Percentiles rank a stretch among this genome's conserved stretches.
Evolutionary conservation across 768 basidiomycete species (phyloP).

Genomic region (Roridomyces roridus): DNA sequence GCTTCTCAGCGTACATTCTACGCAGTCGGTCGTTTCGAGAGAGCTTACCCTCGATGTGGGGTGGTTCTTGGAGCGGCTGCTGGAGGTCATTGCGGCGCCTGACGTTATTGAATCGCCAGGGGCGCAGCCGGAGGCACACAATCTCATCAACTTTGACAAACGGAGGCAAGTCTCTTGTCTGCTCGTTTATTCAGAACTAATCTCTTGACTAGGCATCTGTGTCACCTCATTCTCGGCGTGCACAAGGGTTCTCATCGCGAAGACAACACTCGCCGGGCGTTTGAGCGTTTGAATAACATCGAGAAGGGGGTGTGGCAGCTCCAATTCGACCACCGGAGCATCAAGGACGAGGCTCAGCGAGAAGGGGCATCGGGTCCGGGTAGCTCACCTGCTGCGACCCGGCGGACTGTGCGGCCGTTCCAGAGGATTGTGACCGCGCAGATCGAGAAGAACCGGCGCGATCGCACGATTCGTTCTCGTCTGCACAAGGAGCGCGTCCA

Average conservation of each 20-base stretch:
- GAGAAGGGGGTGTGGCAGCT: conserved; percentile 68
- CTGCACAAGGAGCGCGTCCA: conserved; percentile 77
- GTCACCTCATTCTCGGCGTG: conserved; percentile 59
- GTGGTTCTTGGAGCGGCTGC: conserved; percentile 82
- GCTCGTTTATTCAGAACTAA: neutral
- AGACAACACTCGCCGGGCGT: conserved; percentile 67
- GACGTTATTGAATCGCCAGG: conserved; percentile 62
- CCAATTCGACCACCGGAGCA: conserved; percentile 72
- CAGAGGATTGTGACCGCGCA: conserved; percentile 66
- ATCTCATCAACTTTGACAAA: conserved; percentile 82
- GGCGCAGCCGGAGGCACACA: conserved; percentile 55
- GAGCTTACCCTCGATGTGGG: conserved; percentile 77
- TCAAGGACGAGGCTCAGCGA: conserved; percentile 77
- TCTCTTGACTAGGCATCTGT: conserved; percentile 59
- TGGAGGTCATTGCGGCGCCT: conserved; percentile 78
- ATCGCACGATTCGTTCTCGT: conserved; percentile 70
- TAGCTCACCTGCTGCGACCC: conserved; percentile 52
- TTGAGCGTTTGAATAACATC: conserved; percentile 78
- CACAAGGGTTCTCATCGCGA: conserved; percentile 54
- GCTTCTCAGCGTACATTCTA: conserved; percentile 58
- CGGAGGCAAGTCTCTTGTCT: conserved; percentile 58
- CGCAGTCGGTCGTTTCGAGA: conserved; percentile 52
- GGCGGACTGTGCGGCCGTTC: conserved; percentile 69
- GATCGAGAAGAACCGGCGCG: conserved; percentile 83
- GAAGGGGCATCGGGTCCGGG: conserved; percentile 58